These are phyloP conservation scores for Aspergillus sp. DNA, from an alignment of 2,329 filamentous ascomycete genomes.

Conservation along the genomic window DNA sequence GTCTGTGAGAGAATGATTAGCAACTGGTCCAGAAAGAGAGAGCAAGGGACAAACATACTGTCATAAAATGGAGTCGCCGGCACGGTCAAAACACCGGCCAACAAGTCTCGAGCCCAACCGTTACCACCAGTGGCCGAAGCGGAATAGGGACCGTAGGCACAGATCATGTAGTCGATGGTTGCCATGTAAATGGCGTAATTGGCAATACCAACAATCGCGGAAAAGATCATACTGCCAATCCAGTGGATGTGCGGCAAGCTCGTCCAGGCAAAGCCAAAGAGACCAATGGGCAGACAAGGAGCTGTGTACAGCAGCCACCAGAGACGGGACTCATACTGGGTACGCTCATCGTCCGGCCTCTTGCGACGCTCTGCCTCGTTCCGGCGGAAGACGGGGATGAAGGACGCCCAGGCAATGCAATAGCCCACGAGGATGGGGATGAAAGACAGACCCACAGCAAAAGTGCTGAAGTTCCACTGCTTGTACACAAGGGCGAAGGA, in stretches of 20 bases:
- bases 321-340: slow-evolving; percentile 58
- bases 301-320: slow-evolving; percentile 54
- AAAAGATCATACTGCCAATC: slow-evolving; percentile 55
- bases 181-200: slow-evolving; percentile 59
- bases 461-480: slow-evolving; percentile 50
- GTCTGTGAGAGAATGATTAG: slow-evolving; percentile 26
- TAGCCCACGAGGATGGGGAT: slow-evolving; percentile 52
- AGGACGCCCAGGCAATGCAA: slow-evolving; percentile 50
- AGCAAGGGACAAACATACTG: slow-evolving; percentile 23
- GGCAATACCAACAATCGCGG: slow-evolving; percentile 53
- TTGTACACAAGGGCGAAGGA: slow-evolving; percentile 53
- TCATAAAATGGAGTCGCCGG: slow-evolving; percentile 47
- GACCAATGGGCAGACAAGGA: slow-evolving; percentile 51
- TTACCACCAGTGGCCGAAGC: slow-evolving; percentile 61
- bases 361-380: slow-evolving; percentile 39
- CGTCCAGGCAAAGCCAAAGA: slow-evolving; percentile 57
- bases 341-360: slow-evolving; percentile 43
- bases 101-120: slow-evolving; percentile 56
- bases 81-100: slow-evolving; percentile 56
- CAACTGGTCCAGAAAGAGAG: not conserved
- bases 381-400: slow-evolving; percentile 48
- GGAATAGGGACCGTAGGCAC: slow-evolving; percentile 57
- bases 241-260: slow-evolving; percentile 50
- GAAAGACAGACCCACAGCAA: slow-evolving; percentile 46
- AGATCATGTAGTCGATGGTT: slow-evolving; percentile 61